These are phyloP conservation scores for Xylaria curta DNA, from an alignment of 495 filamentous ascomycete species.

Conservation along the genomic window DNA sequence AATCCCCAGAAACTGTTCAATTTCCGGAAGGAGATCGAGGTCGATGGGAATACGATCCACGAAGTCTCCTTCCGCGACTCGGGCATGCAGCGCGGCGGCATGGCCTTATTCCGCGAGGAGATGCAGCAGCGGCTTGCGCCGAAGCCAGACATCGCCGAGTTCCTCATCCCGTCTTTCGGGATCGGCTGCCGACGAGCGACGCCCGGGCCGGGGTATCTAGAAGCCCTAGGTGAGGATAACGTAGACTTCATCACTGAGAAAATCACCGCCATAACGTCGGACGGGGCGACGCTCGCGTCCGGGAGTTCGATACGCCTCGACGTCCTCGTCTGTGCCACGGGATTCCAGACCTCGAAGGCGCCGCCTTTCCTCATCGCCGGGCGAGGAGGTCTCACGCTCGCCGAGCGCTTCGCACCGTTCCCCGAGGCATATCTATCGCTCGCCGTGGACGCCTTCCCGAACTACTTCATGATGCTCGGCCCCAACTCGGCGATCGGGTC, in stretches of 20 bases:
- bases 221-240: conserved; percentile 67
- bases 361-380: conserved; percentile 67
- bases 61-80: conserved; percentile 44
- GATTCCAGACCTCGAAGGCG: conserved; percentile 63
- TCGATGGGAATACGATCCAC: conserved; percentile 46
- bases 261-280: conserved; percentile 60
- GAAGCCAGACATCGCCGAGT: conserved; percentile 45
- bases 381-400: conserved; percentile 54
- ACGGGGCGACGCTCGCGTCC: conserved; percentile 56
- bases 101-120: conserved; percentile 33
- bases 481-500: conserved; percentile 65
- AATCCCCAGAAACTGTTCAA: conserved; percentile 42
- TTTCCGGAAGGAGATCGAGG: conserved; percentile 51
- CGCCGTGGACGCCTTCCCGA: conserved; percentile 69
- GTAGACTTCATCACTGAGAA: conserved; percentile 62
- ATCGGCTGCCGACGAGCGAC: conserved; percentile 76
- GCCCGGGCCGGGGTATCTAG: conserved; percentile 74
- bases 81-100: conserved; percentile 37
- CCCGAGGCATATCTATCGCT: conserved; percentile 70
- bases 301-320: conserved; percentile 55
- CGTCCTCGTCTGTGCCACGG: conserved; percentile 70
- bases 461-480: conserved; percentile 67
- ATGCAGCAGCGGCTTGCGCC: conserved; percentile 44
- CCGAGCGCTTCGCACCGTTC: conserved; percentile 54
- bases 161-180: conserved; percentile 64